phyloP scores from a whole-genome alignment of 2,329 filamentous ascomycete species.

The Fusarium foetens region DNA sequence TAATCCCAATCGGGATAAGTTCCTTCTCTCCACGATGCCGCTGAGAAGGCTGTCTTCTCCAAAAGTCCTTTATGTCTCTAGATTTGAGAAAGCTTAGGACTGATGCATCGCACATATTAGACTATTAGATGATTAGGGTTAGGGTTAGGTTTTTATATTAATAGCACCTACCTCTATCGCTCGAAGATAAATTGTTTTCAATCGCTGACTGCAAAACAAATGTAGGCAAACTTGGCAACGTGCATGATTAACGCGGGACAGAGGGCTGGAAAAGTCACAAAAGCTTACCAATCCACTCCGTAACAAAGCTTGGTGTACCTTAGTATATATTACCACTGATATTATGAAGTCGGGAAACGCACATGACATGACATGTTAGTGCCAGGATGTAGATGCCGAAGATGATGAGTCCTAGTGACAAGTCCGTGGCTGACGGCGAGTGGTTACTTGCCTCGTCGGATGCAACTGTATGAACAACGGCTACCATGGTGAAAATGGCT shows the following conservation, averaged over 20 bases:
- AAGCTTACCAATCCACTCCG: no score
- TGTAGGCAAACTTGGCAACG: neutral
- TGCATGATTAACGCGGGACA: neutral
- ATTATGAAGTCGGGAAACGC: no score
- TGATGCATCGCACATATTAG: neutral
- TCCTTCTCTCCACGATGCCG: neutral
- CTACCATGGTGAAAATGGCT: no score
- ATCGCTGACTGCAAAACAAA: neutral
- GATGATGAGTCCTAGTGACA: no score
- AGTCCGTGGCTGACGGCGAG: no score
- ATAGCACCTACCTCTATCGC: neutral
- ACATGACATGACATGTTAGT: no score
- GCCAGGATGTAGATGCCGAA: no score
- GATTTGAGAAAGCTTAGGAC: neutral
- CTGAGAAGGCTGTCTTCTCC: neutral
- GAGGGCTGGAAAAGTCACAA: no score
- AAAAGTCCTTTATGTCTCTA: neutral
- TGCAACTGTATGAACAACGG: no score
- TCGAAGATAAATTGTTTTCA: neutral
- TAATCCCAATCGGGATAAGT: neutral
- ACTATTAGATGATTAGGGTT: neutral
- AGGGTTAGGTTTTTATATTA: neutral
- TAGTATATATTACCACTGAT: no score
- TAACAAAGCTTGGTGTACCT: no score
- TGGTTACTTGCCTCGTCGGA: no score